Base-by-base conservation (phyloP, 78 protist genomes). In the Bigelowiella natans region DNA sequence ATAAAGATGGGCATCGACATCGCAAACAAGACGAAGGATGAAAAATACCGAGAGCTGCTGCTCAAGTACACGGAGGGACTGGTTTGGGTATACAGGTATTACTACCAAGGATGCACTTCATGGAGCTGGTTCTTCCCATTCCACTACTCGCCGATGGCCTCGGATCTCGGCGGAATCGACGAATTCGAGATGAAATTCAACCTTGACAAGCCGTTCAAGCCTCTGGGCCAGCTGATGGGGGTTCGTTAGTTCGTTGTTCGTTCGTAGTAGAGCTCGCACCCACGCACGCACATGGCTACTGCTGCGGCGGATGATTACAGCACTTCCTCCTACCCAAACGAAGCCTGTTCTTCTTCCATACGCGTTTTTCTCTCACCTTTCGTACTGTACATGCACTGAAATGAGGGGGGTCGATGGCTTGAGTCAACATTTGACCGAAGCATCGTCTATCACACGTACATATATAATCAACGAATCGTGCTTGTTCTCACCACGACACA, bases 41-140 rank as follows among this genome's bases (percentile, higher is more conserved):
- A 51, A 51, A 26, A 51, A 51, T 51, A 51, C 73, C 73, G 73
- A 26, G 34, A 18, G 18, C 18, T 51, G 73, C 7, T 51, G 34
- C 73, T 26, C 7, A 51, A 51, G 73, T 51, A 51, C 73, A 18
- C 73, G 7, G 73, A 51, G 18, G 73, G 73, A 51, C 73, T 51
- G 7, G 73, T 18, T 7, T 51, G 73, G 73, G 73, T 51, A 18
- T 51, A 51, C 73, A 51, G 11, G 86, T 83, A 83, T 83, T 98
- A 98, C 93, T 96, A 94, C 93, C 90, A 94, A 31, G 99, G 98
- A 7, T 94, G 96, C 39, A 73, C 95, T n/a, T 94, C 96, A 30
- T 98, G 99, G 99, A 73, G 37, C 37, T 98, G 99, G 99, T 98
- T 86, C 90, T 98, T 93, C 88, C 99, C 99, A 11, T 97, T 92